Evolutionary conservation across 1,284 basidiomycete species (phyloP).

Genomic region (Cerrena zonata): DNA sequence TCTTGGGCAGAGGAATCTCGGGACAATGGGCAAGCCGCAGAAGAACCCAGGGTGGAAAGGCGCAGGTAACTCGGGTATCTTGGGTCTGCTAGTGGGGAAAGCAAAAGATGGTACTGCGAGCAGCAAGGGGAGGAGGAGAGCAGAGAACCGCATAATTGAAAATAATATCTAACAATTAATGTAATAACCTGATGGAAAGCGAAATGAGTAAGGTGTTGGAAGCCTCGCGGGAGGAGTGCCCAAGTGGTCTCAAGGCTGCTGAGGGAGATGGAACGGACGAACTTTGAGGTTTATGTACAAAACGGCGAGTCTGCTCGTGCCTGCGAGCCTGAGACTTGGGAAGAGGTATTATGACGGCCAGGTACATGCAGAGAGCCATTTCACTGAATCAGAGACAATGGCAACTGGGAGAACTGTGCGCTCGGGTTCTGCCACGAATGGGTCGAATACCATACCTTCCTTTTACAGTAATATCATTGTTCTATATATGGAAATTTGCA

Average conservation of each 20-base stretch:
- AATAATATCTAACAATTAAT: constrained; percentile 12
- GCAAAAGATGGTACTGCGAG: constrained; percentile 1
- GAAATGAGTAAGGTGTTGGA: not conserved
- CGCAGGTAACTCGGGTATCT: constrained; percentile 18
- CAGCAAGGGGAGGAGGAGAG: constrained; percentile 30
- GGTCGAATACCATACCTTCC: constrained; percentile 23
- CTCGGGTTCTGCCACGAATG: constrained; percentile 14
- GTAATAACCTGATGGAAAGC: constrained; percentile 12
- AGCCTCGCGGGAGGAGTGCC: constrained; percentile 13
- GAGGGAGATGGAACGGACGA: constrained; percentile 9
- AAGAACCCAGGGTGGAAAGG: constrained; percentile 32
- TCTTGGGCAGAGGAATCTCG: constrained; percentile 37
- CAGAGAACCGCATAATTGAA: constrained; percentile 34
- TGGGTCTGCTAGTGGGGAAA: not conserved
- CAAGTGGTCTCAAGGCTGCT: constrained; percentile 14
- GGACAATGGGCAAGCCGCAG: constrained; percentile 40
- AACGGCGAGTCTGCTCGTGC: constrained; percentile 18
- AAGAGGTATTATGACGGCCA: constrained; percentile 21
- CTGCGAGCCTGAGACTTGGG: constrained; percentile 22
- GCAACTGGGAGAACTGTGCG: constrained; percentile 8
- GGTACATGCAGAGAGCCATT: constrained; percentile 17
- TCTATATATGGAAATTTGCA: constrained; percentile 18
- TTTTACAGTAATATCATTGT: constrained; percentile 24
- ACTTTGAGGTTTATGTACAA: constrained; percentile 22
- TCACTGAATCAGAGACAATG: constrained; percentile 25